Evolutionary conservation across 148 eudicot genomes (phyloP).

Genomic region (Vaccinium corymbosum): DNA sequence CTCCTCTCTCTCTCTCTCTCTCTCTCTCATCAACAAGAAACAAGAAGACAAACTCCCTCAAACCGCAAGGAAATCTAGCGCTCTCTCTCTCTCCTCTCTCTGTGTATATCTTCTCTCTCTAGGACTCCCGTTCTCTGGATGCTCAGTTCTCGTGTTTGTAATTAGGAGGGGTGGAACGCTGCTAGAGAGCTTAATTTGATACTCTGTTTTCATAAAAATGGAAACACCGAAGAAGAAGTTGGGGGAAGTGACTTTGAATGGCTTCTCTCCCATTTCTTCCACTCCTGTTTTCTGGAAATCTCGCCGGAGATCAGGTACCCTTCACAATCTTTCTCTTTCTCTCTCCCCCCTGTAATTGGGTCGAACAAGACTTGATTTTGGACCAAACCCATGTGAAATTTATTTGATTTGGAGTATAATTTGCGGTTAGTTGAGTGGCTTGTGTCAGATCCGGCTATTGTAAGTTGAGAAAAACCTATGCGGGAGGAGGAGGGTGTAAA

Average conservation of each 20-base stretch:
- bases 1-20: background rate
- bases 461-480: background rate
- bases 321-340: background rate
- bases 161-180: background rate
- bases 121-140: background rate
- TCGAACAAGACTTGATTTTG: background rate
- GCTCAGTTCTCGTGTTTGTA: background rate
- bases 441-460: constrained; percentile 3
- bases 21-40: background rate
- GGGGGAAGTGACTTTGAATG: background rate
- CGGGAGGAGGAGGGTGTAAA: background rate
- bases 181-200: background rate
- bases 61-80: background rate
- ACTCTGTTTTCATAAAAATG: constrained; percentile 4
- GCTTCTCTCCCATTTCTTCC: constrained; percentile 20
- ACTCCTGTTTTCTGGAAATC: constrained; percentile 17
- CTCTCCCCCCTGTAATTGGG: background rate
- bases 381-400: background rate
- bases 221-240: constrained; percentile 3
- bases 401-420: background rate
- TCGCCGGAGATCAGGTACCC: constrained; percentile 8
- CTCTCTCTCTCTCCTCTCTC: constrained; percentile 8
- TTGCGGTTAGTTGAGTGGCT: background rate
- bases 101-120: background rate
- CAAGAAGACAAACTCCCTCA: background rate